Base-by-base conservation (phyloP, 148 eudicot genomes). In the Spergularia marina region DNA sequence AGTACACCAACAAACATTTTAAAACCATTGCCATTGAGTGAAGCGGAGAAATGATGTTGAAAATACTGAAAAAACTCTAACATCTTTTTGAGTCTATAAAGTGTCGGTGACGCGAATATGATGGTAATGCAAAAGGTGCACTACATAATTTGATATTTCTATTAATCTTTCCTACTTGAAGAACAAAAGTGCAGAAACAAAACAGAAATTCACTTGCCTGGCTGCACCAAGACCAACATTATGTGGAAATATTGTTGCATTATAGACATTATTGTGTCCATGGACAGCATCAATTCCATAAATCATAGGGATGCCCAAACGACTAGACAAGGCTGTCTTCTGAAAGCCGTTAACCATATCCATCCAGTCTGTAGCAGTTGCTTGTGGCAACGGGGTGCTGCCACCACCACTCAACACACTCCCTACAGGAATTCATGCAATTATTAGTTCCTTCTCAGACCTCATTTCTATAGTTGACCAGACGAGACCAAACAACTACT, bases 251-350 rank as follows among this genome's bases (percentile, higher is more conserved):
- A 90, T 90, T 18, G 94, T 90, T 65, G 94, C 91, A 70, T 90
- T 90, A 52, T 85, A 85, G 41, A 90, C 94, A 84, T 85, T 90
- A 72, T 90, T 90, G 87, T 90, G 89, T 34, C 94, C 94, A 75
- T 90, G 94, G 66, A 90, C 87, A 68, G 94, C 94, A 85, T 90
- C 94, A 67, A 89, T 91, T 59, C 92, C 96, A 81, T 87, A 91
- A 55, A 91, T 86, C 90, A 89, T 91, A 40, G 96, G 96, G 57
- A 91, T 91, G 53, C 91, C 96, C 17, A 91, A 83, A 39, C 92
- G 91, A 51, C 85, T 89, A 57, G 96, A 83, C 79, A 91, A 59
- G 64, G 96, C 88, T 2, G 82, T 86, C 60, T 89, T 87, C 62
- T 91, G 96, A 74, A 78, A 80, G 34, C 74, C 83, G 76, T 91